phyloP scores from a whole-genome alignment of 108 stramenopile species.

The Conticribra weissflogii region DNA sequence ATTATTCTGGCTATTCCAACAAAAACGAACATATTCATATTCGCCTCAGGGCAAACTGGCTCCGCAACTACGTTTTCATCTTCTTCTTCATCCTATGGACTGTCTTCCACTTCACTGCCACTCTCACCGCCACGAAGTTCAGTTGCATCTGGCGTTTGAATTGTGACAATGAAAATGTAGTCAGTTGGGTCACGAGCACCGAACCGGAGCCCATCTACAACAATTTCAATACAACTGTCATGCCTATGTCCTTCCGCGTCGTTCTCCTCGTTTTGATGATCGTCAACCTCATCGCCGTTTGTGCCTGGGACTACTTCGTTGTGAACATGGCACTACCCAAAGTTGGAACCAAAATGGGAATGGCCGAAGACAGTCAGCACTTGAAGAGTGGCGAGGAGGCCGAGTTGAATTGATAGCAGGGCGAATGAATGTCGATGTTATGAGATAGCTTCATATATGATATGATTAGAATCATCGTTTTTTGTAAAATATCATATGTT shows the following conservation, averaged over 20 bases:
- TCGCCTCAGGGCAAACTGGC: slow-evolving; percentile 33
- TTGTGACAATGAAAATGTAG: slow-evolving; percentile 58
- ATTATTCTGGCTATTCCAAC: no score
- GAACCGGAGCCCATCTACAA: slow-evolving; percentile 37
- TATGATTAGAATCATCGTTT: no score
- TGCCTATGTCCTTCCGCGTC: slow-evolving; percentile 59
- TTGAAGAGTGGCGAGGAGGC: no score
- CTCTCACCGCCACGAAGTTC: slow-evolving; percentile 40
- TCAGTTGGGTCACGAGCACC: slow-evolving; percentile 29
- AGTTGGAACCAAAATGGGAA: background rate
- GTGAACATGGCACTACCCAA: slow-evolving; percentile 41
- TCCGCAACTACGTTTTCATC: slow-evolving; percentile 56
- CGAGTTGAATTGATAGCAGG: no score
- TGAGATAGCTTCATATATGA: no score
- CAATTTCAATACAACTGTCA: slow-evolving; percentile 40
- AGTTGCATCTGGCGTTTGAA: slow-evolving; percentile 68
- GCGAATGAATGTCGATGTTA: no score
- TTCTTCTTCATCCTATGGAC: slow-evolving; percentile 28
- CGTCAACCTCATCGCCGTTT: slow-evolving; percentile 44
- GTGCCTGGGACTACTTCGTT: slow-evolving; percentile 60
- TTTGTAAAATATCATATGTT: no score
- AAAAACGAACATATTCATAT: no score
- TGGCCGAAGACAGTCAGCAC: slow-evolving; percentile 6
- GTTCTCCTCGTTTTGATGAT: slow-evolving; percentile 59
- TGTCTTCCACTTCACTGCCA: slow-evolving; percentile 31